Base-by-base conservation (phyloP, 495 filamentous ascomycete species). In the Ascobolus immersus region DNA sequence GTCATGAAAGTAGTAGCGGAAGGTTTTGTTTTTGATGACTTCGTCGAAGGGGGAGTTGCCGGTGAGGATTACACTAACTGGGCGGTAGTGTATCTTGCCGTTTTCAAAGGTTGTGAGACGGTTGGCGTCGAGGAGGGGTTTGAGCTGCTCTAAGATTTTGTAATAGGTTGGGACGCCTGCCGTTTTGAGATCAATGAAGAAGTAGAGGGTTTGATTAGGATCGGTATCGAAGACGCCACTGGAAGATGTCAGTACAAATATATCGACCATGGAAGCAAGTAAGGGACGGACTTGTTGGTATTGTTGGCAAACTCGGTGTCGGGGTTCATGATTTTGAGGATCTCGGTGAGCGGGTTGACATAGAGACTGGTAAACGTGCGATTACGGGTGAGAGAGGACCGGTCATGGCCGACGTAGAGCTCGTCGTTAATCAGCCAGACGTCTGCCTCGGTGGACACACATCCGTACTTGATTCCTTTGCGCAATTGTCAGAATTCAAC, bases 391-490 rank as follows among this genome's bases (percentile, higher is more conserved):
- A 71, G 50, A n/a, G 56, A 53, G 1, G 59, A 54, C 0, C 44
- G 43, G 20, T 67, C 59, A 39, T 70, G 65, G 0, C 70, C 73
- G 22, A 79, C 35, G 17, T 39, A 71, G 2, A 77, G 55, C 4
- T 76, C 71, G 10, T 64, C 57, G 28, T 74, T 64, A 37, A 70
- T 69, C 13, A 79, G 61, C 79, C 78, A 93, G 14, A 93, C 70
- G 51, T 93, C 82, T 2, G 78, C 79, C 54, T 93, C 82, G 13
- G 79, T 67, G 2, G 65, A 61, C 14, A 65, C 64, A 40, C 67
- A 72, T 14, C 82, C 77, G 25, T 63, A 68, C 44, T 69, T 71
- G 11, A 73, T 59, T 21, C 64, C 71, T 20, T 41, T n/a, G 8
- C 17, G 35, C 4, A 17, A 18, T 22, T 17, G 10, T 31, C 12